Percentiles rank a stretch among this genome's conserved stretches.
These are phyloP conservation scores for Macrolepiota albuminosa DNA, from an alignment of 768 basidiomycete genomes.

Conservation along the genomic window DNA sequence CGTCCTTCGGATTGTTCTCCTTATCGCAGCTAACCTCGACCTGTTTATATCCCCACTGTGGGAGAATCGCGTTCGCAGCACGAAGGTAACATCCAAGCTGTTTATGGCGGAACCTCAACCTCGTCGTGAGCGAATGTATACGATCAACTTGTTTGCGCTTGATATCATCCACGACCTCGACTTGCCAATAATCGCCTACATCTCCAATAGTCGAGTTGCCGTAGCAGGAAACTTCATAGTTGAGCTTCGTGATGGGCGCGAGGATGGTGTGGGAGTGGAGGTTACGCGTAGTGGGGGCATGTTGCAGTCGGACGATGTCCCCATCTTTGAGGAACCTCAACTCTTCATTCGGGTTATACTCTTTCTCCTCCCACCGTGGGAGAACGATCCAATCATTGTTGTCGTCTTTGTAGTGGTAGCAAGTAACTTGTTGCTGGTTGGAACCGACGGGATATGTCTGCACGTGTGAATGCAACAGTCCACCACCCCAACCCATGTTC, in stretches of 20 bases:
- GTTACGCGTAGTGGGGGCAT: slow-evolving; percentile 81
- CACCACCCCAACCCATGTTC: slow-evolving; percentile 97
- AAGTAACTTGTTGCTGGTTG: slow-evolving; percentile 93
- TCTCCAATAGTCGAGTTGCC: slow-evolving; percentile 91
- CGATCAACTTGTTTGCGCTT: slow-evolving; percentile 47
- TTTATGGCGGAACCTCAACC: slow-evolving; percentile 79
- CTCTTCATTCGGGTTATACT: slow-evolving; percentile 60
- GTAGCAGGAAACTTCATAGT: slow-evolving; percentile 91
- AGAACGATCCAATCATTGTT: slow-evolving; percentile 91
- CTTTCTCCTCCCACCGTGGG: slow-evolving; percentile 75
- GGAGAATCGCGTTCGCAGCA: slow-evolving; percentile 83
- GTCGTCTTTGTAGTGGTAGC: slow-evolving; percentile 98
- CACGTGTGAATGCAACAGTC: slow-evolving; percentile 94
- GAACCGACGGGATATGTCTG: slow-evolving; percentile 93
- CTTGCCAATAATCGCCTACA: slow-evolving; percentile 82
- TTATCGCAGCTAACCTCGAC: slow-evolving; percentile 93
- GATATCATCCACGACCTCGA: slow-evolving; percentile 92
- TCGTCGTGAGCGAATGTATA: slow-evolving; percentile 89
- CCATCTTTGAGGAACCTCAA: slow-evolving; percentile 72
- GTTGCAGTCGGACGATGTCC: slow-evolving; percentile 77
- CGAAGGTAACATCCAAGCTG: slow-evolving; percentile 81
- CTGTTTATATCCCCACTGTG: slow-evolving; percentile 99
- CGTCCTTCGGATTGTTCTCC: slow-evolving; percentile 74
- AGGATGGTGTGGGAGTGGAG: slow-evolving; percentile 87
- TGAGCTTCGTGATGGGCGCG: slow-evolving; percentile 85